Percentiles rank a stretch among this genome's conserved stretches.
These are phyloP conservation scores for Cyclotella kingstonii DNA, from an alignment of 108 stramenopile species.

Conservation along the genomic window DNA sequence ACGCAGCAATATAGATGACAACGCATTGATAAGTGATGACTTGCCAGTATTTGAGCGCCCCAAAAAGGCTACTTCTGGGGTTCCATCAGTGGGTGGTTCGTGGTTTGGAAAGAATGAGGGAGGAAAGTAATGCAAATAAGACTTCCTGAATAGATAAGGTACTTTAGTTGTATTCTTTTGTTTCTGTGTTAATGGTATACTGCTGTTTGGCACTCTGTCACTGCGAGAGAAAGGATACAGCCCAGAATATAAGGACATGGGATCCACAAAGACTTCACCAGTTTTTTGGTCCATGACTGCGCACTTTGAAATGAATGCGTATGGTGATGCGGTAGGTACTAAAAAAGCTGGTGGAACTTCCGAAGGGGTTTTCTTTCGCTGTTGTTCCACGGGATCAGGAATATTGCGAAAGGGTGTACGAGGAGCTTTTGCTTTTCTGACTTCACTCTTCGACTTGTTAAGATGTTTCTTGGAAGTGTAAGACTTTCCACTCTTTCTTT, in stretches of 20 bases:
- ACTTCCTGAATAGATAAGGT: slow-evolving; percentile 38
- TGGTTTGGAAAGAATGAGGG: slow-evolving; percentile 51
- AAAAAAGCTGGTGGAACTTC: slow-evolving; percentile 34
- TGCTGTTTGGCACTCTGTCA: background rate
- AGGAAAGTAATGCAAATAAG: slow-evolving; percentile 56
- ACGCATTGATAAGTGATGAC: slow-evolving; percentile 82
- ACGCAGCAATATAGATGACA: slow-evolving; percentile 45
- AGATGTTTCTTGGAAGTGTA: background rate
- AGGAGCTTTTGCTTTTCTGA: background rate
- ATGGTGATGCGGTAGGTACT: slow-evolving; percentile 26
- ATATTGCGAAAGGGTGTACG: background rate
- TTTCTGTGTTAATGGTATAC: slow-evolving; percentile 4
- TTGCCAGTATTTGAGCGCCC: slow-evolving; percentile 96
- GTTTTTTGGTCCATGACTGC: slow-evolving; percentile 35
- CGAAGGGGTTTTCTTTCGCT: slow-evolving; percentile 3
- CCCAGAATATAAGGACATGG: slow-evolving; percentile 29
- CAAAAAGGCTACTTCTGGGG: slow-evolving; percentile 88
- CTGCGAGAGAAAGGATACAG: background rate
- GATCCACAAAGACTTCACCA: slow-evolving; percentile 39
- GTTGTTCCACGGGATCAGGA: slow-evolving; percentile 9
- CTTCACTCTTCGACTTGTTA: background rate
- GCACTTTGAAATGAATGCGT: slow-evolving; percentile 39
- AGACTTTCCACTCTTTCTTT: slow-evolving; percentile 2
- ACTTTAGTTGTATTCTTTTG: slow-evolving; percentile 2
- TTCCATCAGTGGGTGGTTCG: slow-evolving; percentile 51